Percentiles rank a stretch among this genome's conserved stretches.
These are phyloP conservation scores for Lachnellula occidentalis DNA, from an alignment of 2,329 filamentous ascomycete species.

Conservation along the genomic window DNA sequence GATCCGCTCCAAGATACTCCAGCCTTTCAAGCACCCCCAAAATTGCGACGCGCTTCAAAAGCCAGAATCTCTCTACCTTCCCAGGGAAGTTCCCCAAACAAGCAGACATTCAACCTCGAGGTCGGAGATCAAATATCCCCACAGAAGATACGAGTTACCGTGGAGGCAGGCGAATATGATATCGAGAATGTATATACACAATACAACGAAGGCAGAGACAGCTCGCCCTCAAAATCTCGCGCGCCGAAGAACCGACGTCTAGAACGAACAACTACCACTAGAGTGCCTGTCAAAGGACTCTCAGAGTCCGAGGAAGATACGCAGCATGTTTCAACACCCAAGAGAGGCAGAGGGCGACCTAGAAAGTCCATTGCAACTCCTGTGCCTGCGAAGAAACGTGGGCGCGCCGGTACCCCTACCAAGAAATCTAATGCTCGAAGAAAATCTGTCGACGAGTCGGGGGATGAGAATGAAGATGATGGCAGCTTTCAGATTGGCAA, in stretches of 20 bases:
- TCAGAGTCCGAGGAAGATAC: constrained; percentile 28
- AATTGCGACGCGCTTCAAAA: constrained; percentile 21
- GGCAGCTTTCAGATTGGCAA: constrained; percentile 20
- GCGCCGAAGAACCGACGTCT: constrained; percentile 16
- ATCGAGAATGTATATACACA: constrained; percentile 20
- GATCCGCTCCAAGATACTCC: constrained; percentile 31
- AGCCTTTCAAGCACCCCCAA: constrained; percentile 24
- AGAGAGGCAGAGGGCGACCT: constrained; percentile 37
- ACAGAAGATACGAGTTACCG: constrained; percentile 32
- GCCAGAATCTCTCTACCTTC: constrained; percentile 21
- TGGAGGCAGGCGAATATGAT: constrained; percentile 30
- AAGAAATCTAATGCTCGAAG: constrained; percentile 19
- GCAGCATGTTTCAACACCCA: constrained; percentile 32
- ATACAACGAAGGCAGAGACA: constrained; percentile 5
- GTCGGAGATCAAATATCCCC: constrained; percentile 31
- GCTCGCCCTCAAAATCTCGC: constrained; percentile 18
- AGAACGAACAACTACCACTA: constrained; percentile 30
- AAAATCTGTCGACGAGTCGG: constrained; percentile 24
- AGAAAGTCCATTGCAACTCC: constrained; percentile 37
- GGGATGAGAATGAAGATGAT: constrained; percentile 23
- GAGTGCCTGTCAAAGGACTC: constrained; percentile 29
- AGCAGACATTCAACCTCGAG: constrained; percentile 32
- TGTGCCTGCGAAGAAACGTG: constrained; percentile 29
- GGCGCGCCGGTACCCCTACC: constrained; percentile 21
- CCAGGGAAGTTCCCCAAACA: constrained; percentile 29